These are phyloP conservation scores for Cercospora janseana DNA, from an alignment of 2,329 filamentous ascomycete species.

Conservation along the genomic window DNA sequence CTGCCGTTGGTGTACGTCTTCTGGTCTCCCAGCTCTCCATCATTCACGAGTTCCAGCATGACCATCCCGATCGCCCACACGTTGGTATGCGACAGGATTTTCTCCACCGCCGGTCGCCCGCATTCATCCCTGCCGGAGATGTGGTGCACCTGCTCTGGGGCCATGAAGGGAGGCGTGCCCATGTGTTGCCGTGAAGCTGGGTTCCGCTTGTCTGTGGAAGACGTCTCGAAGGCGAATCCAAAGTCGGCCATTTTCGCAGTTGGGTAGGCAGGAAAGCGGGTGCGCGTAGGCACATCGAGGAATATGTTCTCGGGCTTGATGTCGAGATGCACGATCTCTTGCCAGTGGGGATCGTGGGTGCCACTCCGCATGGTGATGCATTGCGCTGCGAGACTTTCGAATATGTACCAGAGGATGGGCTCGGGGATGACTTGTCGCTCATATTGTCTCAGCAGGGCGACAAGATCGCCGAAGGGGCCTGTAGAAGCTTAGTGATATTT, in stretches of 20 bases:
- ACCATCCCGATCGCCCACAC: constrained; percentile 6
- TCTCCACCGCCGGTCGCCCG: background rate
- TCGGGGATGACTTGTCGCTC: constrained; percentile 5
- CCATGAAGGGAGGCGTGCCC: constrained; percentile 1
- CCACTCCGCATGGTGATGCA: constrained; percentile 17
- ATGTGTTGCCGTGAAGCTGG: background rate
- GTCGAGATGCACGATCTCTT: constrained; percentile 8
- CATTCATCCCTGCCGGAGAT: background rate
- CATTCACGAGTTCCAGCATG: constrained; percentile 4
- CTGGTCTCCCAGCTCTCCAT: background rate
- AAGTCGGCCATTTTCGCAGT: constrained; percentile 9
- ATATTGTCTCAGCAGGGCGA: background rate
- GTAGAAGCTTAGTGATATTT: background rate
- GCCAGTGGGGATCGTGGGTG: background rate
- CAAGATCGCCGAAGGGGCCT: constrained; percentile 5
- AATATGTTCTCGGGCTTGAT: constrained; percentile 12
- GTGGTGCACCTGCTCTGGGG: constrained; percentile 3
- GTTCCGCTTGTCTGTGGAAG: background rate
- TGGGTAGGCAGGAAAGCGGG: constrained; percentile 7
- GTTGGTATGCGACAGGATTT: constrained; percentile 5
- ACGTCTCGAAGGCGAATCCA: constrained; percentile 9
- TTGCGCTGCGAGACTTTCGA: constrained; percentile 16
- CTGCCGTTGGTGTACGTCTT: background rate
- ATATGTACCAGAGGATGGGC: constrained; percentile 18
- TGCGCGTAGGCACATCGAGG: constrained; percentile 1